Percentiles rank a stretch among this genome's conserved stretches.
Evolutionary conservation across 2,329 filamentous ascomycete genomes (phyloP).

Genomic region (Cladosporium sphaerospermum): DNA sequence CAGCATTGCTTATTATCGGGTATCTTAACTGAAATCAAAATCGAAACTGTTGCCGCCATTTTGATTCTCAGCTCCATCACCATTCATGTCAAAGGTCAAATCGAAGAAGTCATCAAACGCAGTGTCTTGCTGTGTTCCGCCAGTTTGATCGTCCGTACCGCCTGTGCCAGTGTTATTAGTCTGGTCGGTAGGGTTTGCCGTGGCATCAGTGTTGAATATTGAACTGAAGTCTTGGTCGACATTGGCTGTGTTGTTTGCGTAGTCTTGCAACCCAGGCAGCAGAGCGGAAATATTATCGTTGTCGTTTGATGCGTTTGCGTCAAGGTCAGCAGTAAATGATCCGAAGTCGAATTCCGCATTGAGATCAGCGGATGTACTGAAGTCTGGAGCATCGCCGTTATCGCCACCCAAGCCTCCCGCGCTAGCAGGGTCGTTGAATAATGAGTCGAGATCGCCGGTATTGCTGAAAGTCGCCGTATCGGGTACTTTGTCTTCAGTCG

Average conservation of each 20-base stretch:
- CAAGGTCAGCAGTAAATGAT: constrained; percentile 21
- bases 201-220: constrained; percentile 19
- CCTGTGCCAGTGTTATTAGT: constrained; percentile 9
- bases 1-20: not conserved
- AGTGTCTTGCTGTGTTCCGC: constrained; percentile 16
- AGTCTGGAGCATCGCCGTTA: constrained; percentile 7
- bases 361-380: constrained; percentile 10
- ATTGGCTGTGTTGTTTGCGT: constrained; percentile 25
- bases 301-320: constrained; percentile 19
- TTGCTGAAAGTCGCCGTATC: constrained; percentile 22
- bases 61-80: constrained; percentile 13
- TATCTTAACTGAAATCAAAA: constrained; percentile 25
- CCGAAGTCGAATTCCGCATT: constrained; percentile 30
- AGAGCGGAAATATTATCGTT: constrained; percentile 32
- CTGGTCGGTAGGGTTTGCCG: not conserved
- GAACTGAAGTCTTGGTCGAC: constrained; percentile 23
- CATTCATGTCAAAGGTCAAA: constrained; percentile 27
- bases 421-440: constrained; percentile 28
- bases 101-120: constrained; percentile 33
- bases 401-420: constrained; percentile 11
- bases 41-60: constrained; percentile 21
- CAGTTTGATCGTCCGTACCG: constrained; percentile 11
- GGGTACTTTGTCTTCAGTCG: constrained; percentile 19
- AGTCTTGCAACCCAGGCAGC: constrained; percentile 37
- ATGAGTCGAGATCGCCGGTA: constrained; percentile 29